Evolutionary conservation across 2,329 filamentous ascomycete species (phyloP).

Genomic region (Cercospora citrullina): DNA sequence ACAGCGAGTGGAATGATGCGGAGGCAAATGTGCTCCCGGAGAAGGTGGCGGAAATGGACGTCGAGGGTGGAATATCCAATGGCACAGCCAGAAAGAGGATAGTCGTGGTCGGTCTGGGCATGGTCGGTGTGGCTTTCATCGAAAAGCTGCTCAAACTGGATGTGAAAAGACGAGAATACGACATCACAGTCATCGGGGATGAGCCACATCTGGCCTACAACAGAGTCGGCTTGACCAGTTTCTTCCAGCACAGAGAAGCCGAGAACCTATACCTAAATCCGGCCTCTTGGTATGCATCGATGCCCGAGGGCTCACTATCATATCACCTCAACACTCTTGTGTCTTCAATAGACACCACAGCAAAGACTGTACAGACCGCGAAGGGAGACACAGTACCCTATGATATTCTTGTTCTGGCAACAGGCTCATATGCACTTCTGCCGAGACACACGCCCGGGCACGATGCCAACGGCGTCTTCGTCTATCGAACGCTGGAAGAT

Average conservation of each 20-base stretch:
- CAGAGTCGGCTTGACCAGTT: constrained; percentile 82
- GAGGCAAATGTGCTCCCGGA: constrained; percentile 50
- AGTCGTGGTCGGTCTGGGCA: constrained; percentile 83
- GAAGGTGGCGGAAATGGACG: constrained; percentile 43
- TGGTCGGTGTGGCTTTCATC: constrained; percentile 66
- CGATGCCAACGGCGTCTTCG: constrained; percentile 80
- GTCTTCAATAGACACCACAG: constrained; percentile 62
- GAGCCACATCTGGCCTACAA: constrained; percentile 89
- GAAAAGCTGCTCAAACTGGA: constrained; percentile 89
- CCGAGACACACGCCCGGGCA: constrained; percentile 71
- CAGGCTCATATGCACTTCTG: constrained; percentile 79
- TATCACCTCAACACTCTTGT: constrained; percentile 76
- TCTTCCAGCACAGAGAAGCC: constrained; percentile 81
- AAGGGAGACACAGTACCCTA: constrained; percentile 71
- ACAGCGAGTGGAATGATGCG: constrained; percentile 48
- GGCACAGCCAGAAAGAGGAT: constrained; percentile 60
- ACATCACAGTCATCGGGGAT: constrained; percentile 82
- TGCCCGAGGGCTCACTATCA: constrained; percentile 66
- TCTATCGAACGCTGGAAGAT: constrained; percentile 84
- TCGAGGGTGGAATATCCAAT: constrained; percentile 39
- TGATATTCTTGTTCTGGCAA: constrained; percentile 79
- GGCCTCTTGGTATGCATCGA: constrained; percentile 72
- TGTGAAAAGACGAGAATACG: constrained; percentile 70
- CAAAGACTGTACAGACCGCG: constrained; percentile 69
- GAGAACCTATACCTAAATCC: constrained; percentile 89